phyloP scores from a whole-genome alignment of 495 filamentous ascomycete genomes.

The Bacidia gigantensis region DNA sequence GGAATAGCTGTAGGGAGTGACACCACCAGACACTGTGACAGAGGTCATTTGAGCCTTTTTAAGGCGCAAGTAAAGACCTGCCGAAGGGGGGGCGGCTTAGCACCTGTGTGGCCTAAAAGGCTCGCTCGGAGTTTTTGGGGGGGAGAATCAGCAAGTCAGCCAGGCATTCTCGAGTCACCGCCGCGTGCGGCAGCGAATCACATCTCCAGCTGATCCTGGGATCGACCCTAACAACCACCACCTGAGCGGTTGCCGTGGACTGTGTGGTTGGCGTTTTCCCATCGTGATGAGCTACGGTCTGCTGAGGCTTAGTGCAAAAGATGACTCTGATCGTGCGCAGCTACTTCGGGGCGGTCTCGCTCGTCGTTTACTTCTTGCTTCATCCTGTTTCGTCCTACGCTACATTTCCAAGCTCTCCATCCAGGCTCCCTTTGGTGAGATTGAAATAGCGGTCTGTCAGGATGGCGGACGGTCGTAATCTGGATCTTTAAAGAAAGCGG shows the following conservation, averaged over 20 bases:
- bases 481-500: background rate
- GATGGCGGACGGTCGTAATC: background rate
- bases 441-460: too few relatives aligned
- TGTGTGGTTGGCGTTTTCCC: background rate
- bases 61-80: too few relatives aligned
- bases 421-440: background rate
- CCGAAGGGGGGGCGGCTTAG: background rate
- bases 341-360: background rate
- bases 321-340: background rate
- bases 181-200: background rate
- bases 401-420: background rate
- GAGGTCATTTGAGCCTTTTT: too few relatives aligned
- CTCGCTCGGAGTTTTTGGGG: too few relatives aligned
- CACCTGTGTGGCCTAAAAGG: background rate
- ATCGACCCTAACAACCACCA: background rate
- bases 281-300: background rate
- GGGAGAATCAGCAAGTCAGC: too few relatives aligned
- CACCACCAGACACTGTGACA: too few relatives aligned
- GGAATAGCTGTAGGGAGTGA: too few relatives aligned
- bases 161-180: background rate
- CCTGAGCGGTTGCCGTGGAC: background rate
- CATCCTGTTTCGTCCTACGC: background rate
- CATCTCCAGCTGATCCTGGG: background rate
- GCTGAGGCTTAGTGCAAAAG: background rate
- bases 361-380: background rate